A percentile compares a stretch with the other conserved stretches of the same genome.
Conservation (phyloP, 257 asterid species). For the Euphrasia confusa region DNA sequence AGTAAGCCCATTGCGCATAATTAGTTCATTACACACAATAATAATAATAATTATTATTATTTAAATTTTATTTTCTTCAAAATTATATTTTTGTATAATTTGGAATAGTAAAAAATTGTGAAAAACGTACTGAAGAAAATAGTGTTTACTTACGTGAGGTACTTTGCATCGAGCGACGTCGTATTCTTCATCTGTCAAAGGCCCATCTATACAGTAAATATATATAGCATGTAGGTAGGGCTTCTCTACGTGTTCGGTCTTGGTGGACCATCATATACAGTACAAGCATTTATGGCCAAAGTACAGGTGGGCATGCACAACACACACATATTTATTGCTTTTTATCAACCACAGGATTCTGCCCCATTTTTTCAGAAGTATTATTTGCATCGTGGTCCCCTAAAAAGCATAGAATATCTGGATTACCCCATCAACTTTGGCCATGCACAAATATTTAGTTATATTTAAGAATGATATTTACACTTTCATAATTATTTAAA, state of each 20-base stretch:
- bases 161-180: neutral
- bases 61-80: too few relatives aligned
- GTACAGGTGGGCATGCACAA: neutral
- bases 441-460: too few relatives aligned
- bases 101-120: too few relatives aligned
- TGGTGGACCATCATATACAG: neutral
- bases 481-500: too few relatives aligned
- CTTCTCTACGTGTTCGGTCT: neutral
- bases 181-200: neutral
- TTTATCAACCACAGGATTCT: neutral
- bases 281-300: slow-evolving; percentile 2
- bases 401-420: neutral
- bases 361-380: neutral
- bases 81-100: too few relatives aligned
- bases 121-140: too few relatives aligned
- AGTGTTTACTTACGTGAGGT: neutral
- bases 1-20: too few relatives aligned
- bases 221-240: neutral
- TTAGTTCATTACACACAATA: too few relatives aligned
- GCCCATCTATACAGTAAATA: neutral
- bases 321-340: neutral
- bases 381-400: neutral
- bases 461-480: too few relatives aligned
- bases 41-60: too few relatives aligned
- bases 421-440: neutral